Evolutionary conservation across 192 early-diverging fungal species (phyloP).

Genomic region (Thamnidium elegans): DNA sequence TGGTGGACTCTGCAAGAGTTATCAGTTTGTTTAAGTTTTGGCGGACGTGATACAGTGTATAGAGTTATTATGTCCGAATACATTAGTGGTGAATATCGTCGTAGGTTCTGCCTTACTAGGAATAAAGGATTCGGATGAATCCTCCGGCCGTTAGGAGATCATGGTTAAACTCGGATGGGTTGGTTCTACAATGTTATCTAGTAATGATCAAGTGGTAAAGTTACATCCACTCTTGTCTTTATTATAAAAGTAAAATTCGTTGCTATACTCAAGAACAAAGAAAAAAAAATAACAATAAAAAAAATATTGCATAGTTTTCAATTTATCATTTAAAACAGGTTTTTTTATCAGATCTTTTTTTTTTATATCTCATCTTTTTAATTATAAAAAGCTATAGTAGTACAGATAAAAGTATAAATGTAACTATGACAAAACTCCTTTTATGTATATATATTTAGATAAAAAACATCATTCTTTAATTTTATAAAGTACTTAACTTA

Average conservation of each 20-base stretch:
- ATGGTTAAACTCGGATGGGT: constrained; percentile 52
- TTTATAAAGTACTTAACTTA: too few relatives aligned
- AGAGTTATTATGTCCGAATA: constrained; percentile 53
- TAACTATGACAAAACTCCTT: too few relatives aligned
- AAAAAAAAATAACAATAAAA: too few relatives aligned
- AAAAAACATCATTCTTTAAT: too few relatives aligned
- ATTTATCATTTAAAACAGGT: too few relatives aligned
- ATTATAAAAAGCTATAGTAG: too few relatives aligned
- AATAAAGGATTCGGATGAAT: constrained; percentile 45
- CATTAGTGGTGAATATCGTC: constrained; percentile 57
- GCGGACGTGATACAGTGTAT: constrained; percentile 54
- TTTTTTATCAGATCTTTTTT: too few relatives aligned
- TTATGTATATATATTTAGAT: too few relatives aligned
- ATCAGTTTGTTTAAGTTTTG: constrained; percentile 55
- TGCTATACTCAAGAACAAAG: too few relatives aligned
- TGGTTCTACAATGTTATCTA: constrained; percentile 48
- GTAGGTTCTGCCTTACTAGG: constrained; percentile 69
- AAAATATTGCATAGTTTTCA: too few relatives aligned
- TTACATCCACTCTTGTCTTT: constrained; percentile 50
- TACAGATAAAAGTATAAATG: too few relatives aligned
- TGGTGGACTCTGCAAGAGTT: constrained; percentile 65
- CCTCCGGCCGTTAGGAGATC: constrained; percentile 44
- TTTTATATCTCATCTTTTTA: too few relatives aligned
- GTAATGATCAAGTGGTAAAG: constrained; percentile 21
- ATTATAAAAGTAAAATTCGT: constrained; percentile 13